These are phyloP conservation scores for Clitopilus passeckerianus DNA, from an alignment of 768 basidiomycete genomes.

Conservation along the genomic window DNA sequence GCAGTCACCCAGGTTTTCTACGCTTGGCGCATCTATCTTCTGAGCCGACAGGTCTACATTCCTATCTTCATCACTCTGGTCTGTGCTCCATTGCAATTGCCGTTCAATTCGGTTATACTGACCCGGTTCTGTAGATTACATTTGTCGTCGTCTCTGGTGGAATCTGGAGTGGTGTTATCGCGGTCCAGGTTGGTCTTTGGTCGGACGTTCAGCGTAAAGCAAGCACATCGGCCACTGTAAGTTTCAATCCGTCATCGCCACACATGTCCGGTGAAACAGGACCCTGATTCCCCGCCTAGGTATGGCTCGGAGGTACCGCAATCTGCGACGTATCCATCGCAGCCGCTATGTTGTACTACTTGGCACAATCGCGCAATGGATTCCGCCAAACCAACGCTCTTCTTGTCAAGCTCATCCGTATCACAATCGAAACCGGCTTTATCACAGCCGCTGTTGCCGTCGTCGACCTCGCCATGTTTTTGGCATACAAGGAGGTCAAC, in stretches of 20 bases:
- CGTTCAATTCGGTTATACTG: background rate
- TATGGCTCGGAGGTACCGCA: conserved; percentile 17
- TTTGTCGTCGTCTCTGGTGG: background rate
- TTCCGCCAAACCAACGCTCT: conserved; percentile 7
- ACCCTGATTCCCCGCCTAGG: conserved; percentile 5
- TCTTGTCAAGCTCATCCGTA: conserved; percentile 6
- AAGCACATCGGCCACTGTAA: background rate
- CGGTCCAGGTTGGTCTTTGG: background rate
- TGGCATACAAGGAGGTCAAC: conserved; percentile 11
- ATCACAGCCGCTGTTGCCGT: conserved; percentile 14
- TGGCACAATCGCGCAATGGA: conserved; percentile 7
- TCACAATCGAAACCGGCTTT: conserved; percentile 15
- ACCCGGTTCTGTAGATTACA: background rate
- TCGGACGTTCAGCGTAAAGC: background rate
- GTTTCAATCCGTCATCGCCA: background rate
- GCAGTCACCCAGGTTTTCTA: conserved; percentile 16
- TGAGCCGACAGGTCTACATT: conserved; percentile 4
- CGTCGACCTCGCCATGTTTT: conserved; percentile 12
- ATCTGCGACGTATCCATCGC: conserved; percentile 17
- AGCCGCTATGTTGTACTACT: conserved; percentile 13
- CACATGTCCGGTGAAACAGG: background rate
- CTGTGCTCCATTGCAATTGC: background rate
- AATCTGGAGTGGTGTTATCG: background rate
- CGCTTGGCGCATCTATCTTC: conserved; percentile 17
- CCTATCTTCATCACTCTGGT: conserved; percentile 8